Percentiles rank a stretch among this genome's conserved stretches.
Conservation (phyloP, 305 asterid species). For the Rubia occidens region DNA sequence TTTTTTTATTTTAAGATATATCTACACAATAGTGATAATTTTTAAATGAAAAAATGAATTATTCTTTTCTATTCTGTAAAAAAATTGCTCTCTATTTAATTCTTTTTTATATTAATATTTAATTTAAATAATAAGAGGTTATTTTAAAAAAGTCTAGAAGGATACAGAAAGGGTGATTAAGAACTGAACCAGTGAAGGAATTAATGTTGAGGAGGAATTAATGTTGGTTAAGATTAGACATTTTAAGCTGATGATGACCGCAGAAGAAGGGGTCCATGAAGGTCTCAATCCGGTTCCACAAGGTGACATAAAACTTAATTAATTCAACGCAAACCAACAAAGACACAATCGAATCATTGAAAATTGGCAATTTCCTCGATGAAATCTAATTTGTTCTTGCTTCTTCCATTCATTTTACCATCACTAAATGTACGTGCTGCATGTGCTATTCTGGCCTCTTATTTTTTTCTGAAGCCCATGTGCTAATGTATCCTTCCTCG, state of each 20-base stretch:
- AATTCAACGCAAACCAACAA: not conserved
- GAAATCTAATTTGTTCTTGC: not conserved
- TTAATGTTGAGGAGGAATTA: not conserved
- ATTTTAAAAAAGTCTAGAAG: no score
- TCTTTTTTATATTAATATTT: no score
- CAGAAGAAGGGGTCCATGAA: not conserved
- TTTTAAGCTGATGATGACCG: not conserved
- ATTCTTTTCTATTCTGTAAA: no score
- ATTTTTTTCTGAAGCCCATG: not conserved
- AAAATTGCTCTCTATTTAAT: no score
- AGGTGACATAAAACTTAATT: not conserved
- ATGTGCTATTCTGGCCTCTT: conserved; percentile 1
- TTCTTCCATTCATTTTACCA: not conserved
- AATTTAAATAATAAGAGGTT: no score
- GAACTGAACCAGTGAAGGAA: not conserved
- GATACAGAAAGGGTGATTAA: not conserved
- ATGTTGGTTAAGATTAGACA: not conserved
- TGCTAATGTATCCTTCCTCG: not conserved
- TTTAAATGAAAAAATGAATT: no score
- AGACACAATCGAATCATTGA: not conserved
- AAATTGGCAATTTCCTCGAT: not conserved
- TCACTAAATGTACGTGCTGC: not conserved
- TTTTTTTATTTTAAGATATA: no score
- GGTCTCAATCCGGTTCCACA: not conserved
- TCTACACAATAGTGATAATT: no score